Evolutionary conservation across 1,284 basidiomycete genomes (phyloP).

Genomic region (Bondarzewia mesenterica): DNA sequence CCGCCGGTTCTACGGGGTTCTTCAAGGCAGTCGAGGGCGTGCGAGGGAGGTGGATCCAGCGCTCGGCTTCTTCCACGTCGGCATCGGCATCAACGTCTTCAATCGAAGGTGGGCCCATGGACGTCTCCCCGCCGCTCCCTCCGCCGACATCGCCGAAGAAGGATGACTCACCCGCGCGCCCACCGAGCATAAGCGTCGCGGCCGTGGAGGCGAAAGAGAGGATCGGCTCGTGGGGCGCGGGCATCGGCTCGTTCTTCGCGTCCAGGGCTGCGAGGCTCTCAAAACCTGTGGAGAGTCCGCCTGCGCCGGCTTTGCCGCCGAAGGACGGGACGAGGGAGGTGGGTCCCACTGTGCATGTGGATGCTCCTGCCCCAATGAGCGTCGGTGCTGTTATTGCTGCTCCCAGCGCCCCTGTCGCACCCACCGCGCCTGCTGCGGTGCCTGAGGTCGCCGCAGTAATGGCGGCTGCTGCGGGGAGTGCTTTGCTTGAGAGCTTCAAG

Average conservation of each 20-base stretch:
- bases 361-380: no score
- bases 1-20: slow-evolving; percentile 70
- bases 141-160: slow-evolving; percentile 2
- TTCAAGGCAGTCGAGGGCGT: slow-evolving; percentile 86
- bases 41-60: slow-evolving; percentile 60
- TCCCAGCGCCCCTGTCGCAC: no score
- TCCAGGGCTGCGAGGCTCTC: slow-evolving; percentile 28
- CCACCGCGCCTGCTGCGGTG: no score
- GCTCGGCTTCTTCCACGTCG: slow-evolving; percentile 29
- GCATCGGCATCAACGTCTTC: slow-evolving; percentile 11
- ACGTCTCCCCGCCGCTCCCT: slow-evolving; percentile 10
- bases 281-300: background rate
- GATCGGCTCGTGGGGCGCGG: slow-evolving; percentile 43
- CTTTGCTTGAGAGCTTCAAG: background rate
- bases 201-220: slow-evolving; percentile 28
- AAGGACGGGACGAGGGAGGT: background rate
- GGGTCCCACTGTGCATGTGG: no score
- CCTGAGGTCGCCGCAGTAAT: background rate
- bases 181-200: slow-evolving; percentile 24
- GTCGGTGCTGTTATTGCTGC: no score
- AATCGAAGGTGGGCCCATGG: slow-evolving; percentile 10
- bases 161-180: slow-evolving; percentile 14
- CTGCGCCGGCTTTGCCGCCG: background rate
- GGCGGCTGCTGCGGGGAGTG: background rate
- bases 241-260: slow-evolving; percentile 55